Conservation (phyloP, 768 basidiomycete species). For the Lyophyllum semitale region DNA sequence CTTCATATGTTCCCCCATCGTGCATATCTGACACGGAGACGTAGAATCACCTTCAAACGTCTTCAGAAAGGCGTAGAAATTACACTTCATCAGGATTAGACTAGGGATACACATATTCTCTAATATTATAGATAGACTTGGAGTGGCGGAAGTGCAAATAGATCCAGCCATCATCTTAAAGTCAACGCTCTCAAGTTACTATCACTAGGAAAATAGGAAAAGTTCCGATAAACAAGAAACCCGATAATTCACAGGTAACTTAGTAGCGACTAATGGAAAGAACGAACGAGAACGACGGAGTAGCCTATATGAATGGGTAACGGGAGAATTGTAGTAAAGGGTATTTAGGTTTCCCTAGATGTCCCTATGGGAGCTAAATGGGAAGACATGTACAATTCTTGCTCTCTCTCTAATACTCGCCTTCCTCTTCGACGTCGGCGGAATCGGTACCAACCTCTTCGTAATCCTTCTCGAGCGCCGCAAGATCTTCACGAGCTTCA, state of each 20-base stretch:
- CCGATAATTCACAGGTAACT: constrained; percentile 11
- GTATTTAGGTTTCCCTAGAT: constrained; percentile 19
- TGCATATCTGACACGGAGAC: not conserved
- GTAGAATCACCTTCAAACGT: constrained; percentile 33
- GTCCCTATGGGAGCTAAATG: constrained; percentile 8
- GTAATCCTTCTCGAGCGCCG: constrained; percentile 95
- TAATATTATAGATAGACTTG: not conserved
- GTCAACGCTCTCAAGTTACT: not conserved
- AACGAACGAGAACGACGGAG: constrained; percentile 10
- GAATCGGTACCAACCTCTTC: constrained; percentile 87
- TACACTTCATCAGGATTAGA: constrained; percentile 37
- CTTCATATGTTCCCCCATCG: not conserved
- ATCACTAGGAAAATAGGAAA: constrained; percentile 2
- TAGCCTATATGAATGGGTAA: constrained; percentile 16
- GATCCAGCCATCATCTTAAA: not conserved
- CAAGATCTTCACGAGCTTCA: constrained; percentile 96
- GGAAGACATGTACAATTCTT: constrained; percentile 12
- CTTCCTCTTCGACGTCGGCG: constrained; percentile 68
- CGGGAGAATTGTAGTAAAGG: constrained; percentile 13
- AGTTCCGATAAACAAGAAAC: constrained; percentile 8
- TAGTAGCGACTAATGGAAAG: constrained; percentile 11
- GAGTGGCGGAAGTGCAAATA: not conserved
- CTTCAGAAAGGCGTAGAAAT: constrained; percentile 47
- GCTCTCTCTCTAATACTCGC: constrained; percentile 49
- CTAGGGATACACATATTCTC: not conserved